Evolutionary conservation across 2,329 filamentous ascomycete species (phyloP), one percentile per base, ranked within the genome.

Genomic region (Exophiala spinifera): DNA sequence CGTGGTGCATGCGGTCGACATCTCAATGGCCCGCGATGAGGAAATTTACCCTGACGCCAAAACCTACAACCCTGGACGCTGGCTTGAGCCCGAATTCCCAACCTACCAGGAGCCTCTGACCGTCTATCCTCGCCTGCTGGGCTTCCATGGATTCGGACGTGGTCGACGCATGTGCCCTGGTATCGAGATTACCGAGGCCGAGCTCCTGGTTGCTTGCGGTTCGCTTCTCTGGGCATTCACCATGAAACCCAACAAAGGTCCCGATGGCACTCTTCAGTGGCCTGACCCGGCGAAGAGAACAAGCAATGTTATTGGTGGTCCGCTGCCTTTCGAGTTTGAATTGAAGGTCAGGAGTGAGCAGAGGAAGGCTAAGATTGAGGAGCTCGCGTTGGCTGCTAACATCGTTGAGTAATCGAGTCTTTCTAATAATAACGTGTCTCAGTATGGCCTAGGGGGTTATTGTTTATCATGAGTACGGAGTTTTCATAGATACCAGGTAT

Each of bases 1-100:
- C 4, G 66, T 72, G 15, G 70, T 75, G 33, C 65, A 74, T 11
- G 71, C 72, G 1, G 63, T 74, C 15, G 72, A 75, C 54, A 73
- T 72, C 4, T 62, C 62, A 13, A 58, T 65, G 25, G 55, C 61
- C 34, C 61, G 63, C 44, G 60, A 65, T 62, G 63, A 63, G 49
- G 46, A 63, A 59, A 45, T 62, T 13, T 68, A 68, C 45, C 66
- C 66, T 11, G 65, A 67, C 47, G 34, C 61, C 19, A 63, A 68
- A 34, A 57, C 50, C 20, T 68, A 61, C 61, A 62, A 61, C 34
- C 66, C 66, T 10, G 61, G 53, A 36, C 57, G 66, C 37, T 68
- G 65, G 65, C 61, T 68, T 4, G 56, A 65, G 46, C 59, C 63
- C 31, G 59, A 64, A 31, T 67, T 52, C 47, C 66, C 66, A 10